Percentiles rank a stretch among this genome's conserved stretches.
Evolutionary conservation across 768 basidiomycete genomes (phyloP).

Genomic region (Hypholoma sublateritium): DNA sequence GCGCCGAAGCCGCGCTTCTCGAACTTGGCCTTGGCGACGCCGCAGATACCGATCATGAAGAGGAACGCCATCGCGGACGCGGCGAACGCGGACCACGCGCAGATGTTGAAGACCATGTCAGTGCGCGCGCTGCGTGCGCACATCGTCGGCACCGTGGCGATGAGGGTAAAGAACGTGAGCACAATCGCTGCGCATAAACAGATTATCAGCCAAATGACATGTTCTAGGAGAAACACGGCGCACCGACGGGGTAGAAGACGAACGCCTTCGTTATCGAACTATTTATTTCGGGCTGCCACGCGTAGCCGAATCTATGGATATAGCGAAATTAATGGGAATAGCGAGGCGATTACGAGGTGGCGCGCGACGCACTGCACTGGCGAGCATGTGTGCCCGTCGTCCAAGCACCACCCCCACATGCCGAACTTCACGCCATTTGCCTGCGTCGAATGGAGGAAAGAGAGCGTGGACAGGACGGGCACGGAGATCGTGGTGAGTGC

Average conservation of each 20-base stretch:
- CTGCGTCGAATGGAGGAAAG: constrained; percentile 37
- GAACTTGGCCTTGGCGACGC: constrained; percentile 31
- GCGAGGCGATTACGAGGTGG: not conserved
- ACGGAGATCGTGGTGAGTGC: constrained; percentile 34
- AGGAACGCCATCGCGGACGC: constrained; percentile 31
- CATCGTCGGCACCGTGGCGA: constrained; percentile 28
- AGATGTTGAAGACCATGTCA: constrained; percentile 26
- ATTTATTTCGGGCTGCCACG: constrained; percentile 35
- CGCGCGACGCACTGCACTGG: constrained; percentile 25
- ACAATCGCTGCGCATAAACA: constrained; percentile 24
- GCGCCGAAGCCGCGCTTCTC: constrained; percentile 31
- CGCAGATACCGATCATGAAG: constrained; percentile 38
- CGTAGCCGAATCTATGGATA: constrained; percentile 33
- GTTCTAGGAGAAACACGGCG: not conserved
- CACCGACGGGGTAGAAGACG: constrained; percentile 36
- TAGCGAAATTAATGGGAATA: not conserved
- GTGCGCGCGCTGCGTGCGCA: constrained; percentile 21
- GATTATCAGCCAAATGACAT: not conserved
- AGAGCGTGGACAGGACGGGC: constrained; percentile 30
- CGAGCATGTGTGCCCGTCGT: constrained; percentile 28
- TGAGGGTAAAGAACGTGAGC: constrained; percentile 27
- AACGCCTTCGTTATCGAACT: constrained; percentile 33
- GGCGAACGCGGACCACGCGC: constrained; percentile 27
- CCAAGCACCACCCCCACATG: constrained; percentile 43
- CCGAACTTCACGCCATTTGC: constrained; percentile 41